These are phyloP conservation scores for Penicillium glabrum DNA, from an alignment of 2,329 filamentous ascomycete species.

Conservation along the genomic window DNA sequence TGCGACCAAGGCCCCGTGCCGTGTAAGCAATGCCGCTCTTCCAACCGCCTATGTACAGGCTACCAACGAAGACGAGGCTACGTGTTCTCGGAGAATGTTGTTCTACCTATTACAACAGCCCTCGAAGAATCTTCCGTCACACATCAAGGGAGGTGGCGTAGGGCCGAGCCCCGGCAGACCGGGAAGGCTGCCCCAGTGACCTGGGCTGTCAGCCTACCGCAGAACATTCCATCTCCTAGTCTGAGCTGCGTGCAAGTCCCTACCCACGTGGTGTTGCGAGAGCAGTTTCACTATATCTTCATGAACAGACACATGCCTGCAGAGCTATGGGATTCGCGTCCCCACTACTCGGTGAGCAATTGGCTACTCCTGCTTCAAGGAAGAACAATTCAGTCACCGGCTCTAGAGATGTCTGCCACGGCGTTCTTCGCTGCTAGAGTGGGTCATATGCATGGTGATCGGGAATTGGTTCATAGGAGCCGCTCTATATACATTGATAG, in stretches of 20 bases:
- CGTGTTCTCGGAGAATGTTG: background rate
- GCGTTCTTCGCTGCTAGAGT: slow-evolving; percentile 1
- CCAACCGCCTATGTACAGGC: background rate
- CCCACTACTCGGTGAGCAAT: background rate
- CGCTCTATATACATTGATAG: background rate
- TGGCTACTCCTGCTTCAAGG: background rate
- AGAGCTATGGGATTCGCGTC: background rate
- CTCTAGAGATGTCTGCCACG: background rate
- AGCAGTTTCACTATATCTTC: background rate
- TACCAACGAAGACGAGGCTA: background rate
- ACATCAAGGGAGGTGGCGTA: background rate
- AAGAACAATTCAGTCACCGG: background rate
- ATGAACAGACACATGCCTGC: background rate
- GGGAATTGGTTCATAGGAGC: background rate
- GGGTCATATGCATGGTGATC: background rate
- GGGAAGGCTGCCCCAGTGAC: background rate
- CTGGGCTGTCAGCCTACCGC: background rate
- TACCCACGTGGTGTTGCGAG: background rate
- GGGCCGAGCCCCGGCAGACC: background rate
- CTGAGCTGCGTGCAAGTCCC: background rate
- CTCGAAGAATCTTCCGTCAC: background rate
- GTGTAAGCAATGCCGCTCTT: background rate
- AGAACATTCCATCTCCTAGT: background rate
- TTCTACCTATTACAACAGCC: background rate
- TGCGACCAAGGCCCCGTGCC: background rate